phyloP scores from a whole-genome alignment of 2,329 filamentous ascomycete species.

The Intubia oerlemansii region DNA sequence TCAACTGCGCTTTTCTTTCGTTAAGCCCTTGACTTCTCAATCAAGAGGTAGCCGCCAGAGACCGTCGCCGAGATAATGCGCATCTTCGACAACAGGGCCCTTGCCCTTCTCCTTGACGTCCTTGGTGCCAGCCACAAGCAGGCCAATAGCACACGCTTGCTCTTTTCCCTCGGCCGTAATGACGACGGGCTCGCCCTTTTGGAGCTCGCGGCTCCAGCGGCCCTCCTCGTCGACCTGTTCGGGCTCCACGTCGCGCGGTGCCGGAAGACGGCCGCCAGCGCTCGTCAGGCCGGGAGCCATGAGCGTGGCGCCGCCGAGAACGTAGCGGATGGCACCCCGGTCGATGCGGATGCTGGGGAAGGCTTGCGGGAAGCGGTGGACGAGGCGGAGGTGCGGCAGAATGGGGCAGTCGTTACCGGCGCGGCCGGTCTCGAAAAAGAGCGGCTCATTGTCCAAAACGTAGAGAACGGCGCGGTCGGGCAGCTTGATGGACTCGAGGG shows the following conservation, averaged over 20 bases:
- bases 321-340: slow-evolving; percentile 88
- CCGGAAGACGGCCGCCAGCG: slow-evolving; percentile 57
- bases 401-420: slow-evolving; percentile 23
- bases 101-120: slow-evolving; percentile 92
- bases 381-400: slow-evolving; percentile 69
- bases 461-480: slow-evolving; percentile 83
- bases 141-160: slow-evolving; percentile 72
- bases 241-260: slow-evolving; percentile 15
- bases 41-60: slow-evolving; percentile 53
- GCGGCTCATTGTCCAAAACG: slow-evolving; percentile 51
- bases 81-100: slow-evolving; percentile 80
- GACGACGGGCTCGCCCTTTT: slow-evolving; percentile 66
- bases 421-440: slow-evolving; percentile 74
- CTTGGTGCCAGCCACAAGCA: slow-evolving; percentile 64
- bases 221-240: slow-evolving; percentile 24
- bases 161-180: slow-evolving; percentile 86
- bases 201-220: slow-evolving; percentile 43
- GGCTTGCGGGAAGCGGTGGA: slow-evolving; percentile 72
- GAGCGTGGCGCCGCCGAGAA: slow-evolving; percentile 76
- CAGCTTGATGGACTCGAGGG: slow-evolving; percentile 77
- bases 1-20: no score
- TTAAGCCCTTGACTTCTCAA: no score
- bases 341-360: slow-evolving; percentile 82
- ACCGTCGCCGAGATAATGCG: slow-evolving; percentile 85
- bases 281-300: slow-evolving; percentile 92